phyloP scores from a whole-genome alignment of 2,329 filamentous ascomycete genomes.

The Atkinsonella texensis region DNA sequence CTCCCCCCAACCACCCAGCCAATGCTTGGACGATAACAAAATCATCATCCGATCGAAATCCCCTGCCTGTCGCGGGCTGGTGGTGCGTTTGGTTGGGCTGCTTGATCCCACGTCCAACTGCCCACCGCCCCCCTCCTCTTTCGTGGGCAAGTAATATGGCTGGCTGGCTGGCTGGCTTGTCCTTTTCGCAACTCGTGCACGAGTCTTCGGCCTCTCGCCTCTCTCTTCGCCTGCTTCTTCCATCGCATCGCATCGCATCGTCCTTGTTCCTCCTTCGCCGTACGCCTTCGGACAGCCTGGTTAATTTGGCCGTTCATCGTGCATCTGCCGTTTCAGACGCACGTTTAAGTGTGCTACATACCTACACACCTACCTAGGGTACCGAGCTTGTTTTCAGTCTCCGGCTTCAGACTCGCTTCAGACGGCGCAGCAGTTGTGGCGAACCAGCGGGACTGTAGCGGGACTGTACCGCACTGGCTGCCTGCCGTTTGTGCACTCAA shows the following conservation, averaged over 20 bases:
- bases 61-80: neutral
- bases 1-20: constrained; percentile 8
- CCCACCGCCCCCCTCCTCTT: neutral
- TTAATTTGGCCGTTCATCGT: neutral
- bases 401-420: no score
- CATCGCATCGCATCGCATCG: neutral
- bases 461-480: neutral
- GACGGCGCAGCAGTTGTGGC: neutral
- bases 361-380: no score
- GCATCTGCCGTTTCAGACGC: neutral
- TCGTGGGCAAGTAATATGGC: neutral
- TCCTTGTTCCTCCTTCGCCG: neutral
- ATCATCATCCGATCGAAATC: neutral
- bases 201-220: neutral
- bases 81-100: constrained; percentile 1
- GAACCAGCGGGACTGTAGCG: neutral
- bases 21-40: constrained; percentile 5
- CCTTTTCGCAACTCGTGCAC: neutral
- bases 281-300: neutral
- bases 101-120: neutral
- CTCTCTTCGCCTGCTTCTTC: neutral
- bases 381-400: neutral
- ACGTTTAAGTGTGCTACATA: neutral
- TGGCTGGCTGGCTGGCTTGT: neutral
- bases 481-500: no score